Evolutionary conservation across 164 flowering plant genomes (phyloP).

Genomic region (Aristolochia californica): DNA sequence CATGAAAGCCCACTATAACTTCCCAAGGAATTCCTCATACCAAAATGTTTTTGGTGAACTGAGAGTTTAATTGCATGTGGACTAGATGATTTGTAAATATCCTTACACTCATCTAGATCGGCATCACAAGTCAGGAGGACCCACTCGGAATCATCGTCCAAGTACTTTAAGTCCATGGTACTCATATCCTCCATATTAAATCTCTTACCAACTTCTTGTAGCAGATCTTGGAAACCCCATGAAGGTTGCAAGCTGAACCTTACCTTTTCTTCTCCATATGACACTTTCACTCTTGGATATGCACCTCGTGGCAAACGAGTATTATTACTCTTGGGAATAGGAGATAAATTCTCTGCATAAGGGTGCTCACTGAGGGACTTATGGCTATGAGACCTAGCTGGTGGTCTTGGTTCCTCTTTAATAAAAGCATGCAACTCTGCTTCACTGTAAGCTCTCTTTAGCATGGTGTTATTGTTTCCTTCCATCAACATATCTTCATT

Average conservation of each 20-base stretch:
- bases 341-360: constrained; percentile 21
- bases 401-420: constrained; percentile 30
- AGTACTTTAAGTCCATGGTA: constrained; percentile 47
- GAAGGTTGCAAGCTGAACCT: constrained; percentile 52
- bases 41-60: constrained; percentile 22
- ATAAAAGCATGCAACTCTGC: constrained; percentile 25
- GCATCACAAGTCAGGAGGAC: constrained; percentile 79
- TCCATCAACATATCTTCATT: constrained; percentile 19
- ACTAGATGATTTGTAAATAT: constrained; percentile 34
- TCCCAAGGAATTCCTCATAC: constrained; percentile 22
- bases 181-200: constrained; percentile 39
- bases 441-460: constrained; percentile 45
- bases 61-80: constrained; percentile 41
- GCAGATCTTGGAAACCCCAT: constrained; percentile 50
- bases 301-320: constrained; percentile 13
- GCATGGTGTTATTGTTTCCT: constrained; percentile 22
- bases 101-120: constrained; percentile 71
- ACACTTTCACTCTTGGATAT: constrained; percentile 44
- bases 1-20: constrained; percentile 15
- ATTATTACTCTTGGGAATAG: constrained; percentile 13
- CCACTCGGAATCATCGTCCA: constrained; percentile 89
- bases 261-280: constrained; percentile 52
- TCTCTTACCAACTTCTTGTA: constrained; percentile 46
- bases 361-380: constrained; percentile 26
- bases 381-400: constrained; percentile 42